Evolutionary conservation across 2,329 filamentous ascomycete genomes (phyloP).

Genomic region (Rhytidhysteron rufulum): DNA sequence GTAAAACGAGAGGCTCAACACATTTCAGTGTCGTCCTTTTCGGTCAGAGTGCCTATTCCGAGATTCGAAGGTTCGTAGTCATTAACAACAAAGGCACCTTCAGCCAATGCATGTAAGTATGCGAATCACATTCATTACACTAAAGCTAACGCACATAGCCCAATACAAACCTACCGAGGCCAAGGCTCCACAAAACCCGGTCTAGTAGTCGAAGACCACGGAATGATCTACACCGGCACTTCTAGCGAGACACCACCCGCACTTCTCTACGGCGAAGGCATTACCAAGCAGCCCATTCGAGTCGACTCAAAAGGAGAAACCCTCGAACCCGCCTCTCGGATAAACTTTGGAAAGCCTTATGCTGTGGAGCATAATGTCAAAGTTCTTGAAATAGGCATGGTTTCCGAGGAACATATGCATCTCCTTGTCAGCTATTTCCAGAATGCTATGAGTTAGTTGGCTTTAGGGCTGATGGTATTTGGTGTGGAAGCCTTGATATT

Average conservation of each 20-base stretch:
- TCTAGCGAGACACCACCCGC: slow-evolving; percentile 4
- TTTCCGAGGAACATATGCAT: slow-evolving; percentile 21
- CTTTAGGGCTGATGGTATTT: too few relatives aligned
- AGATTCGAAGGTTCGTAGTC: slow-evolving; percentile 19
- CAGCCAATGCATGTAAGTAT: slow-evolving; percentile 16
- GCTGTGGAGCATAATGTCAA: slow-evolving; percentile 41
- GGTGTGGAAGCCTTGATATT: too few relatives aligned
- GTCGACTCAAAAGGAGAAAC: slow-evolving; percentile 24
- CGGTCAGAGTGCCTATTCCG: slow-evolving; percentile 12
- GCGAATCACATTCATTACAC: background rate
- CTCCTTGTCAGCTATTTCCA: slow-evolving; percentile 9
- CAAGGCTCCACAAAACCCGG: slow-evolving; percentile 11
- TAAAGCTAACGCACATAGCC: slow-evolving; percentile 7
- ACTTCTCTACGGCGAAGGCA: slow-evolving; percentile 16
- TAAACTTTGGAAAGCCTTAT: slow-evolving; percentile 40
- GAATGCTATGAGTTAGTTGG: too few relatives aligned
- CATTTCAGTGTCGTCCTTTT: slow-evolving; percentile 6
- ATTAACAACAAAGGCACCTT: slow-evolving; percentile 14
- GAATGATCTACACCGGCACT: slow-evolving; percentile 17
- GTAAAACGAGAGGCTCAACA: slow-evolving; percentile 13
- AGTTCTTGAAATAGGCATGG: slow-evolving; percentile 34
- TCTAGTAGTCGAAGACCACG: slow-evolving; percentile 14
- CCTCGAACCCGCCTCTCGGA: slow-evolving; percentile 30
- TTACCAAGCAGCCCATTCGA: slow-evolving; percentile 33
- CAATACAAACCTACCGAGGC: slow-evolving; percentile 19